phyloP scores from a whole-genome alignment of 139 green algal genomes.

The Nannochloris sp. region DNA sequence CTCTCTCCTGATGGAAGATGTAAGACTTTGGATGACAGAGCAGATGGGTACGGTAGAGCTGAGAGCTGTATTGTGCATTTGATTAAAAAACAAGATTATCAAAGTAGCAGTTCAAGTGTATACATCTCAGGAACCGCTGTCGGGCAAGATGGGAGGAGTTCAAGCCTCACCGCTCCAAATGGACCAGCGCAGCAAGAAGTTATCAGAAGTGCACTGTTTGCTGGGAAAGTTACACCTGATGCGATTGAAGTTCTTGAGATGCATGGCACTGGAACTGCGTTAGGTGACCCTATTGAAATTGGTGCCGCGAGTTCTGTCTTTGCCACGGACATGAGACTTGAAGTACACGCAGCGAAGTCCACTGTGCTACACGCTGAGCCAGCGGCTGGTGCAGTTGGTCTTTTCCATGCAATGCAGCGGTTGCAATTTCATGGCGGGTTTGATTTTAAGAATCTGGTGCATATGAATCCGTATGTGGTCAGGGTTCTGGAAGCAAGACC shows the following conservation, averaged over 20 bases:
- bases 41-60: conserved; percentile 67
- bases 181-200: conserved; percentile 76
- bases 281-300: conserved; percentile 82
- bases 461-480: conserved; percentile 53
- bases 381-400: conserved; percentile 54
- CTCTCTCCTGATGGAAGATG: conserved; percentile 62
- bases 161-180: conserved; percentile 76
- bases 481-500: conserved; percentile 8
- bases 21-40: conserved; percentile 67
- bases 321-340: background rate
- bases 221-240: conserved; percentile 22
- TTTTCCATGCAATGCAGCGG: conserved; percentile 7
- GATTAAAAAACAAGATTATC: conserved; percentile 9
- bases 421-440: conserved; percentile 6
- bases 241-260: conserved; percentile 45
- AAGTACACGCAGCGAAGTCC: conserved; percentile 57
- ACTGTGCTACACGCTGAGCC: conserved; percentile 70
- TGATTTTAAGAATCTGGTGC: conserved; percentile 51
- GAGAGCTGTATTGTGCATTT: conserved; percentile 40
- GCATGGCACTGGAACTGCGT: conserved; percentile 69
- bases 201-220: conserved; percentile 33
- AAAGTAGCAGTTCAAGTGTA: conserved; percentile 2
- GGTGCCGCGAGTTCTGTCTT: conserved; percentile 45
- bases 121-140: conserved; percentile 52
- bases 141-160: conserved; percentile 84